Percentiles rank a stretch among this genome's conserved stretches.
Evolutionary conservation across 108 stramenopile genomes (phyloP).

Genomic region (Fragilaria radians): DNA sequence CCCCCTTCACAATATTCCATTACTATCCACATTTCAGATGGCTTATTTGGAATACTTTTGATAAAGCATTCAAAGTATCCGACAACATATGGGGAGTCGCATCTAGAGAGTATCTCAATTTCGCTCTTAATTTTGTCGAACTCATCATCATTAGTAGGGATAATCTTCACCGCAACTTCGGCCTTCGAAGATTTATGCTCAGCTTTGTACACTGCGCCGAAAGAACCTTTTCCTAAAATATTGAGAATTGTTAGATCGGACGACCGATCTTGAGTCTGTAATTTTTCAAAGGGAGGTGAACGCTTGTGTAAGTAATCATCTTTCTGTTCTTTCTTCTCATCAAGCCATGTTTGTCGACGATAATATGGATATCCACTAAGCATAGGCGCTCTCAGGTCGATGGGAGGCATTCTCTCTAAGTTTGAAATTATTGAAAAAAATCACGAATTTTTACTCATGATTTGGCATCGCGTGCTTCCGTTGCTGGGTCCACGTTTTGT

Average conservation of each 20-base stretch:
- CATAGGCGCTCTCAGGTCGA: no score
- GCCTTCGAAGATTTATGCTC: conserved; percentile 63
- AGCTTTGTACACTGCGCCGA: conserved; percentile 88
- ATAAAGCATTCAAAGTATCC: conserved; percentile 88
- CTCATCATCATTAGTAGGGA: conserved; percentile 63
- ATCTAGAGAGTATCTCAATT: conserved; percentile 83
- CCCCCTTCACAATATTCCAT: conserved; percentile 93
- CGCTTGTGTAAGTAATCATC: neutral
- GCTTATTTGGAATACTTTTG: conserved; percentile 15
- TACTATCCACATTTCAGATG: conserved; percentile 86
- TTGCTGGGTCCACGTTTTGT: no score
- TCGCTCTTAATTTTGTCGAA: conserved; percentile 86
- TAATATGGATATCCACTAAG: neutral
- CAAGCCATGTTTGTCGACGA: neutral
- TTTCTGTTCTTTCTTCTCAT: neutral
- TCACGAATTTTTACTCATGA: no score
- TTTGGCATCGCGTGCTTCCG: no score
- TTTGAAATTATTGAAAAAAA: no score
- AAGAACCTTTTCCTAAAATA: conserved; percentile 88
- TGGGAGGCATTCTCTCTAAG: no score
- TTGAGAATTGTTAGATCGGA: conserved; percentile 40
- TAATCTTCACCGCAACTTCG: conserved; percentile 88
- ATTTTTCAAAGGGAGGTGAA: neutral
- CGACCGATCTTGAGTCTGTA: conserved; percentile 23
- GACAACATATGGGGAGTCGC: conserved; percentile 83